Evolutionary conservation across 345 rosid genomes (phyloP).

Genomic region (Cochlearia excelsa): DNA sequence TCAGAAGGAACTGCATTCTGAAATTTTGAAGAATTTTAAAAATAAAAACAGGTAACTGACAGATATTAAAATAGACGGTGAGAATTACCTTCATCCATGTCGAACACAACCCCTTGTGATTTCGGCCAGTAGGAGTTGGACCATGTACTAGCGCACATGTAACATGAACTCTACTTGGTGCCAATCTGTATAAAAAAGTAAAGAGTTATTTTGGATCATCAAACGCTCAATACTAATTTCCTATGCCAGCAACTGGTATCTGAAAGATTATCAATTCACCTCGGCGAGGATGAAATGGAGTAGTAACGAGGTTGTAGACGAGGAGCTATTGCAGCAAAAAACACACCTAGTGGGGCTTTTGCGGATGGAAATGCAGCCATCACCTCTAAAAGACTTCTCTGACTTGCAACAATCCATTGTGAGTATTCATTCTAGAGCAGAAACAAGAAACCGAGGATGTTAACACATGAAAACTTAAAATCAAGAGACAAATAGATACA

Average conservation of each 20-base stretch:
- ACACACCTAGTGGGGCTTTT: slow-evolving; percentile 87
- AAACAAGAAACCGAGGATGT: not conserved
- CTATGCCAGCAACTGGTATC: slow-evolving; percentile 1
- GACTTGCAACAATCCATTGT: slow-evolving; percentile 78
- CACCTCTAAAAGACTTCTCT: slow-evolving; percentile 94
- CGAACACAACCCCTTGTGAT: slow-evolving; percentile 91
- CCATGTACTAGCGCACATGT: slow-evolving; percentile 89
- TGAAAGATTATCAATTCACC: slow-evolving; percentile 37
- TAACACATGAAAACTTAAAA: not conserved
- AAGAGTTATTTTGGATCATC: not conserved
- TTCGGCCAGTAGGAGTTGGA: slow-evolving; percentile 76
- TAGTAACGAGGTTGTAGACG: slow-evolving; percentile 89
- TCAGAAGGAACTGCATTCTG: slow-evolving; percentile 58
- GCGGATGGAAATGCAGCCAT: slow-evolving; percentile 90
- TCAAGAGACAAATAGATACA: slow-evolving; percentile 2
- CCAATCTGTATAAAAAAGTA: slow-evolving; percentile 46
- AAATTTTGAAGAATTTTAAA: slow-evolving; percentile 22
- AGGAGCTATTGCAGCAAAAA: slow-evolving; percentile 88
- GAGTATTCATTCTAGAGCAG: slow-evolving; percentile 78
- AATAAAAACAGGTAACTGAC: slow-evolving; percentile 2
- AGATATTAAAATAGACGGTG: not conserved
- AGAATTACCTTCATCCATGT: slow-evolving; percentile 87
- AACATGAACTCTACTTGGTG: slow-evolving; percentile 72
- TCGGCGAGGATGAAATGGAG: slow-evolving; percentile 96
- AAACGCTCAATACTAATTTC: slow-evolving; percentile 4